Base-by-base conservation (phyloP, 148 eudicot genomes). In the Spergularia marina region DNA sequence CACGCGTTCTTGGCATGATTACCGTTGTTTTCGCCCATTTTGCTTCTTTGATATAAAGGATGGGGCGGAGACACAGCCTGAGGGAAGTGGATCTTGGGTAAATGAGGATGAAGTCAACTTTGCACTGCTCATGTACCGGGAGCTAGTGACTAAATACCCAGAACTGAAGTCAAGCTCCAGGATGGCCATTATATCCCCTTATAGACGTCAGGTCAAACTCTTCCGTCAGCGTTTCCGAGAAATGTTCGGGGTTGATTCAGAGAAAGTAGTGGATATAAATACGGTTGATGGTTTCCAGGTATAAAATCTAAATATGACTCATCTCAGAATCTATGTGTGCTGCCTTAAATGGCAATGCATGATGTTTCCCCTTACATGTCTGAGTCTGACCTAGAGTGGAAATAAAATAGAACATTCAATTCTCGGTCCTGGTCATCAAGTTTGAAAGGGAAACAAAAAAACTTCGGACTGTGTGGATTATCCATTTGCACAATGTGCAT, bases 221-320 rank as follows among this genome's bases (percentile, higher is more conserved):
- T 83, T 95, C 64, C 88, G 89, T 51, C 83, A 88, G 39, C 87
- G 85, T 51, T 92, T 92, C 72, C 79, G 64, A 59, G 85, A 76
- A 73, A 86, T 85, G 72, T 95, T 95, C 73, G 96, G 91, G 64
- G 81, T 87, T 61, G 94, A 92, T n/a, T 88, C 99, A 11, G 89
- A 90, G 58, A 90, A 87, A 85, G 59, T 90, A 17, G 99, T 92
- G 20, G 99, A 95, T 65, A 95, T 95, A 66, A 92, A 92, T 82
- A 95, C 97, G 5, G 92, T 95, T 57, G 99, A 95, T 83, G 99
- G 99, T 40, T 95, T 95, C 84, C 98, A 94, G 97, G 98, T 91
- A 82, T 18, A 65, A 36, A 12, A 54, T 44, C 52, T 57, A 30
- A 49, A 62, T 57, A 39, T 15, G 20, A 16, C n/a, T 60, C 34